Percentiles rank a stretch among this genome's conserved stretches.
Evolutionary conservation across 2,329 filamentous ascomycete species (phyloP).

Genomic region (Phialophora macrospora): DNA sequence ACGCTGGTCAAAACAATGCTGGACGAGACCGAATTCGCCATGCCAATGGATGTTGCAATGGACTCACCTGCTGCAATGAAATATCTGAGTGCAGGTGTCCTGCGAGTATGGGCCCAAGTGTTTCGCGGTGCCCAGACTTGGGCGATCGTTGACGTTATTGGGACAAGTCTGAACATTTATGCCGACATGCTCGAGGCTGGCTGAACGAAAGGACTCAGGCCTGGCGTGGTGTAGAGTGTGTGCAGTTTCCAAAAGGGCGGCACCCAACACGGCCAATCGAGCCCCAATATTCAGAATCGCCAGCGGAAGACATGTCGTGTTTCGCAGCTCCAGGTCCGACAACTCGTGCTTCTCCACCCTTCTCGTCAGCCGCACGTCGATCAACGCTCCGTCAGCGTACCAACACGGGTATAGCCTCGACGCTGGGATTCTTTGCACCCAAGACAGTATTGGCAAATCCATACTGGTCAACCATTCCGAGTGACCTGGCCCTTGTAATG

Average conservation of each 20-base stretch:
- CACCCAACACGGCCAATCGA: neutral
- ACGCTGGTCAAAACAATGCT: constrained; percentile 50
- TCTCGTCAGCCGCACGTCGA: neutral
- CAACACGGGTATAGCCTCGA: neutral
- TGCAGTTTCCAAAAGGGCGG: neutral
- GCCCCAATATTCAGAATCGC: neutral
- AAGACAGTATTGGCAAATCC: neutral
- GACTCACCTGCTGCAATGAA: constrained; percentile 44
- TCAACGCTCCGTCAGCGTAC: neutral
- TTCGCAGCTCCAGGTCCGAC: neutral
- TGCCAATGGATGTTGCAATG: constrained; percentile 30
- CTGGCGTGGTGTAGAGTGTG: neutral
- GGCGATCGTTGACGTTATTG: constrained; percentile 51
- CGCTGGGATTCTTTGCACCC: neutral
- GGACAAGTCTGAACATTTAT: constrained; percentile 49
- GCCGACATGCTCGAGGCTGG: constrained; percentile 47
- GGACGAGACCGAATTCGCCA: constrained; percentile 45
- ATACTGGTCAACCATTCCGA: neutral
- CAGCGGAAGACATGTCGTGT: too few relatives aligned
- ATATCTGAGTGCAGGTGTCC: constrained; percentile 48
- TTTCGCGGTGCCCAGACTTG: constrained; percentile 52
- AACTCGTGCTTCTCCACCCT: neutral
- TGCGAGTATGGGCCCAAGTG: constrained; percentile 51
- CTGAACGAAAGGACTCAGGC: constrained; percentile 1
- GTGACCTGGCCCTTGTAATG: neutral